Evolutionary conservation across 2,329 filamentous ascomycete genomes (phyloP).

Genomic region (Xylaria sp.): DNA sequence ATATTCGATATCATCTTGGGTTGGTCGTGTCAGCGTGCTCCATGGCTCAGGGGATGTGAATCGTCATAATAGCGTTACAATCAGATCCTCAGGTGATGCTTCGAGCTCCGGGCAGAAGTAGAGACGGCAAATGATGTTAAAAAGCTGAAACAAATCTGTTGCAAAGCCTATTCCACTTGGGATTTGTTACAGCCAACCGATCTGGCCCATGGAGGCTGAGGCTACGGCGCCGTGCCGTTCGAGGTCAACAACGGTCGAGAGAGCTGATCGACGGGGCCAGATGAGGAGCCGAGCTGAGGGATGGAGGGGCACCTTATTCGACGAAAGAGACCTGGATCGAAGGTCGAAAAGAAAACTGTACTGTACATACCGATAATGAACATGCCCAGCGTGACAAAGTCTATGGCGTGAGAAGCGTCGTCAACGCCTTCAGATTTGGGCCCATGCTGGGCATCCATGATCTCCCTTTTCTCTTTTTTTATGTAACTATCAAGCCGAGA

Average conservation of each 20-base stretch:
- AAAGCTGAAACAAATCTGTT: not conserved
- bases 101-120: not conserved
- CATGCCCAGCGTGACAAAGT: slow-evolving; percentile 74
- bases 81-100: not conserved
- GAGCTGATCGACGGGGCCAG: not conserved
- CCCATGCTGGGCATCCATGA: slow-evolving; percentile 29
- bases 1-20: slow-evolving; percentile 87
- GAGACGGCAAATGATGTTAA: not conserved
- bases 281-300: not conserved
- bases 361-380: slow-evolving; percentile 72
- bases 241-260: not conserved
- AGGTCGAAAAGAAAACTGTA: slow-evolving; percentile 9
- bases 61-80: not conserved
- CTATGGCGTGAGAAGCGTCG: slow-evolving; percentile 47
- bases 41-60: not conserved
- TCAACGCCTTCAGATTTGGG: slow-evolving; percentile 18
- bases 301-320: slow-evolving; percentile 6
- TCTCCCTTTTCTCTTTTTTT: slow-evolving; percentile 6
- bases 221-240: not conserved
- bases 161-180: not conserved
- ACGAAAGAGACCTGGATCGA: not conserved
- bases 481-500: slow-evolving; percentile 13
- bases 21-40: slow-evolving; percentile 23
- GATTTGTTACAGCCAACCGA: not conserved
- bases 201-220: not conserved